Percentiles rank a stretch among this genome's conserved stretches.
phyloP scores from a whole-genome alignment of 805 yeast genomes.

The Wickerhamomyces mucosus region DNA sequence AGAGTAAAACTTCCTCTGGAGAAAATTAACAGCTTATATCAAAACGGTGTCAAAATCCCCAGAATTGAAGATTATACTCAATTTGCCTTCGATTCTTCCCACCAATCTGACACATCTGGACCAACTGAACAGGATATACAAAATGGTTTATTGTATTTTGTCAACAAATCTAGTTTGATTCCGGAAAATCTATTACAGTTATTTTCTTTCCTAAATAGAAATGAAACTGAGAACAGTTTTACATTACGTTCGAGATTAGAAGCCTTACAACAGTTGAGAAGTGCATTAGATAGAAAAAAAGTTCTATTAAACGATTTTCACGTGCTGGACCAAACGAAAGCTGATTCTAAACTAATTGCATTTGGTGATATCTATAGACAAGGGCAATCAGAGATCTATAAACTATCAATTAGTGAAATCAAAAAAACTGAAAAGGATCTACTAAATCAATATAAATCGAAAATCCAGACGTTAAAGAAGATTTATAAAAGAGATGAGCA shows the following conservation, averaged over 20 bases:
- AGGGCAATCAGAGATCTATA: slow-evolving; percentile 41
- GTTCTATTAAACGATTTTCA: no score
- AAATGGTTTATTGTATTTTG: slow-evolving; percentile 26
- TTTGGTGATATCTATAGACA: slow-evolving; percentile 36
- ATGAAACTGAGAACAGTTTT: slow-evolving; percentile 26
- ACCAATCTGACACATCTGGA: slow-evolving; percentile 2
- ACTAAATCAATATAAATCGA: slow-evolving; percentile 30
- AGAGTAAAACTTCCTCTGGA: slow-evolving; percentile 38
- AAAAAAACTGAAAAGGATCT: slow-evolving; percentile 41
- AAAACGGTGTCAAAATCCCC: slow-evolving; percentile 27
- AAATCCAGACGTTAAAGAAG: slow-evolving; percentile 40
- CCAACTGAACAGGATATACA: slow-evolving; percentile 9
- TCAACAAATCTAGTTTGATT: slow-evolving; percentile 18
- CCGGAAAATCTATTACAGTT: slow-evolving; percentile 20
- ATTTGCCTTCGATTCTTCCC: slow-evolving; percentile 25
- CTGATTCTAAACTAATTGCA: no score
- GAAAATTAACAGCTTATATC: slow-evolving; percentile 22
- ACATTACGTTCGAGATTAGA: slow-evolving; percentile 46
- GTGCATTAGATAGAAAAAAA: slow-evolving; percentile 44
- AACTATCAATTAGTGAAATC: slow-evolving; percentile 31
- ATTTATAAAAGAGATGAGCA: slow-evolving; percentile 40
- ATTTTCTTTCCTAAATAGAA: slow-evolving; percentile 22
- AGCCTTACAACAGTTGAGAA: slow-evolving; percentile 45
- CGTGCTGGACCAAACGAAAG: no score
- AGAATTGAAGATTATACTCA: slow-evolving; percentile 30